phyloP scores from a whole-genome alignment of 768 basidiomycete species.

The Lentinula guzmanii region DNA sequence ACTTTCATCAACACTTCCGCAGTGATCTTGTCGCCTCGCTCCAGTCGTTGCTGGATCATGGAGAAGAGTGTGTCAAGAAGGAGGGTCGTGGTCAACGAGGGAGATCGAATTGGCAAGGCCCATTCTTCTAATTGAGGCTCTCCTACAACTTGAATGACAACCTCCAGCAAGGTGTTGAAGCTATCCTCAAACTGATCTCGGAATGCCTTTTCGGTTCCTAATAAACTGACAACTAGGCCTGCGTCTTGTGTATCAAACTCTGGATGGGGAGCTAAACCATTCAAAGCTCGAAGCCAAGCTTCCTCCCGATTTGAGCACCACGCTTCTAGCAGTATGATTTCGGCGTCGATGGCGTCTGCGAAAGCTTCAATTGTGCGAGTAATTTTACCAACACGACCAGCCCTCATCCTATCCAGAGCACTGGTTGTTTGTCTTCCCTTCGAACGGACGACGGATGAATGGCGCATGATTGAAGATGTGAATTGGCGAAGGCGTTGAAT shows the following conservation, averaged over 20 bases:
- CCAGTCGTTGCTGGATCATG: constrained; percentile 51
- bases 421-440: constrained; percentile 2
- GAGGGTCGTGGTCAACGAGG: constrained; percentile 48
- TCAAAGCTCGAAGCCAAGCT: constrained; percentile 53
- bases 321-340: constrained; percentile 50
- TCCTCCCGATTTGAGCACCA: constrained; percentile 75
- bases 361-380: constrained; percentile 78
- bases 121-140: constrained; percentile 15
- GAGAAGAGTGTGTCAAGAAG: constrained; percentile 60
- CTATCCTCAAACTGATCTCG: constrained; percentile 50
- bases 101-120: constrained; percentile 19
- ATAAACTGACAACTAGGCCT: constrained; percentile 56
- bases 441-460: background rate
- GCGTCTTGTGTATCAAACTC: constrained; percentile 10
- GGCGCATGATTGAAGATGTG: constrained; percentile 1
- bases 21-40: constrained; percentile 49
- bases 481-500: constrained; percentile 62
- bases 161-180: constrained; percentile 49
- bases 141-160: constrained; percentile 33
- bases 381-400: constrained; percentile 9
- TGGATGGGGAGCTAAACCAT: constrained; percentile 30
- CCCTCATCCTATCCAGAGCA: background rate
- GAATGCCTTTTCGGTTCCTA: constrained; percentile 56
- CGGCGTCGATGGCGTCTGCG: constrained; percentile 62
- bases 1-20: constrained; percentile 55